Evolutionary conservation across 73 alveolate species (phyloP).

Genomic region (Tetrahymena thermophila): DNA sequence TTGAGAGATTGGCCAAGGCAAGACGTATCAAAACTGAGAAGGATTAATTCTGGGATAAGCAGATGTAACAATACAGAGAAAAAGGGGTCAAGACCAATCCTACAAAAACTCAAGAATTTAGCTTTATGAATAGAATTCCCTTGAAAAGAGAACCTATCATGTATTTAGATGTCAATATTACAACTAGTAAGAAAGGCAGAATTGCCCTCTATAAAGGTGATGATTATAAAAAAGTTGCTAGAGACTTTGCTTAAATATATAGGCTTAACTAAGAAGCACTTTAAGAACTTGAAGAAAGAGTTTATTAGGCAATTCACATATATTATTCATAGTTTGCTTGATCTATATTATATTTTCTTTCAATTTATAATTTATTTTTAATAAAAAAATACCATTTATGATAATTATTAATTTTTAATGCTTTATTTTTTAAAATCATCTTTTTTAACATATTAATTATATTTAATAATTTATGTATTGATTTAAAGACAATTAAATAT

Average conservation of each 20-base stretch:
- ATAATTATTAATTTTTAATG: too few relatives aligned
- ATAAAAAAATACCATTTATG: too few relatives aligned
- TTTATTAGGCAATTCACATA: not conserved
- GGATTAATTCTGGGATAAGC: not conserved
- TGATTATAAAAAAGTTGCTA: not conserved
- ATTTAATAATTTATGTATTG: too few relatives aligned
- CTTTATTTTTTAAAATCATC: too few relatives aligned
- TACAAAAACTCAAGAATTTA: not conserved
- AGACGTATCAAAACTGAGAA: not conserved
- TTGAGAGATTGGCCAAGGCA: not conserved
- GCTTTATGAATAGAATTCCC: not conserved
- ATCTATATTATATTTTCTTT: not conserved
- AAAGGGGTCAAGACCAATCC: not conserved
- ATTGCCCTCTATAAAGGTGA: not conserved
- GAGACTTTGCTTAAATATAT: not conserved
- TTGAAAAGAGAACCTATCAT: not conserved
- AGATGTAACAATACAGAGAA: not conserved
- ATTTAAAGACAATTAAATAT: too few relatives aligned
- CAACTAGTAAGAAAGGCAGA: not conserved
- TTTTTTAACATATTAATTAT: too few relatives aligned
- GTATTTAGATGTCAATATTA: not conserved
- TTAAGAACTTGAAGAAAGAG: not conserved
- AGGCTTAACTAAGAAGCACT: not conserved
- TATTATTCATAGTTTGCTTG: not conserved
- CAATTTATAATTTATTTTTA: too few relatives aligned